phyloP scores from a whole-genome alignment of 805 yeast genomes.

The Yarrowia osloensis region DNA sequence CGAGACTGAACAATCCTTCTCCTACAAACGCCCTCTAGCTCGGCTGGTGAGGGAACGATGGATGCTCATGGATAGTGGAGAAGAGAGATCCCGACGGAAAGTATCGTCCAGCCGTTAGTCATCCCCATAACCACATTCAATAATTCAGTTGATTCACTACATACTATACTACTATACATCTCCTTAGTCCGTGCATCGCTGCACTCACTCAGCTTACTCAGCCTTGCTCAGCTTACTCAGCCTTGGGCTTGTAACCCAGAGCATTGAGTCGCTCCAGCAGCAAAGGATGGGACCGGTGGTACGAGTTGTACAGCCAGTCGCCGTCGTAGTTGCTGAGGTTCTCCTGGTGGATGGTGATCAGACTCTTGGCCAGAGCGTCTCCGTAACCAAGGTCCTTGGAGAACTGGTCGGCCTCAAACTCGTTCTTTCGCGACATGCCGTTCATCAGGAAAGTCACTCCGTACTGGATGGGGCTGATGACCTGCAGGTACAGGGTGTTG shows the following conservation, averaged over 20 bases:
- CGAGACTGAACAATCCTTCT: too few relatives aligned
- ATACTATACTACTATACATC: not conserved
- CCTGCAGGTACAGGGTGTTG: slow-evolving; percentile 49
- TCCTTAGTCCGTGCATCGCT: not conserved
- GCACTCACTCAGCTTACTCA: not conserved
- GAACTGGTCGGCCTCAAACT: slow-evolving; percentile 89
- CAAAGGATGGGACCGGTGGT: slow-evolving; percentile 89
- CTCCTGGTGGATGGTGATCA: slow-evolving; percentile 74
- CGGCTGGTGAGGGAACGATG: too few relatives aligned
- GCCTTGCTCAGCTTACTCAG: not conserved
- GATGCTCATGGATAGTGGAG: too few relatives aligned
- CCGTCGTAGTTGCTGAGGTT: slow-evolving; percentile 86
- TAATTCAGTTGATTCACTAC: not conserved
- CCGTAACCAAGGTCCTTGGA: slow-evolving; percentile 77
- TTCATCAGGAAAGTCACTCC: slow-evolving; percentile 66
- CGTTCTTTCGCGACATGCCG: slow-evolving; percentile 77
- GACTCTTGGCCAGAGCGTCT: slow-evolving; percentile 64
- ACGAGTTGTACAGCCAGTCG: slow-evolving; percentile 85
- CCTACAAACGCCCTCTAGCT: too few relatives aligned
- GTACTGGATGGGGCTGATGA: slow-evolving; percentile 76
- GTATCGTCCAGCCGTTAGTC: not conserved
- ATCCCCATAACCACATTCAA: too few relatives aligned
- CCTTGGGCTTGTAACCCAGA: slow-evolving; percentile 45
- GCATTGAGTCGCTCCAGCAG: slow-evolving; percentile 85
- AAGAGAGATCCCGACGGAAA: too few relatives aligned